phyloP scores from a whole-genome alignment of 2,329 filamentous ascomycete species.

The Leptodontidium sp. region DNA sequence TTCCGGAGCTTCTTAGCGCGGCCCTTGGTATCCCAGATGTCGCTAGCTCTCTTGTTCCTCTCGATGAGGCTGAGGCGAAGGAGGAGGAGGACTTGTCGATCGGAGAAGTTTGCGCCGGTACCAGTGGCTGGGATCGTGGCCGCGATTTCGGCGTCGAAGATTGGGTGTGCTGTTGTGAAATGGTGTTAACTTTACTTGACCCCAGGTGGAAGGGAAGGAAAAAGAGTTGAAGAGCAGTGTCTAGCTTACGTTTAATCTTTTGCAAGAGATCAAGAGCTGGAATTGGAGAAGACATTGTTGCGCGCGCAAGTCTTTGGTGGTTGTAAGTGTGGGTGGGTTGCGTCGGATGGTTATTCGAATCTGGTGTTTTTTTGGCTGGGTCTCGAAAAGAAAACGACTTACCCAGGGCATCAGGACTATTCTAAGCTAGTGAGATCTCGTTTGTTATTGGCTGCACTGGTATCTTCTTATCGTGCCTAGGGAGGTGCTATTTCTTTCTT shows the following conservation, averaged over 20 bases:
- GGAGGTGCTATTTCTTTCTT: no score
- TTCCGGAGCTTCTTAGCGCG: not conserved
- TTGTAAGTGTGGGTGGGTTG: not conserved
- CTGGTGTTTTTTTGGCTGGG: no score
- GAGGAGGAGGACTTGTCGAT: not conserved
- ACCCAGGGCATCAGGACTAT: no score
- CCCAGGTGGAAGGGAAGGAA: not conserved
- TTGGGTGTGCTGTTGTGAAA: not conserved
- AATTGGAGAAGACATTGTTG: not conserved
- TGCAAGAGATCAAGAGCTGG: not conserved
- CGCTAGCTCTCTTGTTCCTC: not conserved
- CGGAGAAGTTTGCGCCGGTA: not conserved
- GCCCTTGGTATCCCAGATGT: not conserved
- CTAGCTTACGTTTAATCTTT: not conserved
- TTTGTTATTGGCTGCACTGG: no score
- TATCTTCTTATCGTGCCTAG: no score
- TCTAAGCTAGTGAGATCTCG: no score
- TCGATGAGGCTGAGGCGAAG: not conserved
- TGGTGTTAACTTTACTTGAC: not conserved
- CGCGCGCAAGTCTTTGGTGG: not conserved
- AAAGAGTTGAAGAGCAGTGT: not conserved
- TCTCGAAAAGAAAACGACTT: no score
- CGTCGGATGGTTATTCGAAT: not conserved
- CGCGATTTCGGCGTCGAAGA: not conserved
- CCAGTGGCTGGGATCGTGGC: not conserved